Percentiles rank a stretch among this genome's conserved stretches.
These are phyloP conservation scores for Eucalyptus cladocalyx DNA, from an alignment of 345 rosid species.

Conservation along the genomic window DNA sequence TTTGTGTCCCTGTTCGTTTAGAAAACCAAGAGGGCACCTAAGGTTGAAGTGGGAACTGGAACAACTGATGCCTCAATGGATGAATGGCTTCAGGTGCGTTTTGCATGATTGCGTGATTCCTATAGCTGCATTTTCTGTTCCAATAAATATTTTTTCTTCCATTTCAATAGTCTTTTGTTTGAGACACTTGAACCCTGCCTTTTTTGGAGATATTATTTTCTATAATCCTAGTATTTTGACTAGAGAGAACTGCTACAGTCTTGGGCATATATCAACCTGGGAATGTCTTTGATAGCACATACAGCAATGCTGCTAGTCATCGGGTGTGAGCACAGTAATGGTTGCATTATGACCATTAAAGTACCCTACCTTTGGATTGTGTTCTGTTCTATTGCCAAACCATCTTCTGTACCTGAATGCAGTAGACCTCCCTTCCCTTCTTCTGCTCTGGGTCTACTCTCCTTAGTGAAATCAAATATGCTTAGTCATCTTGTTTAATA, in stretches of 20 bases:
- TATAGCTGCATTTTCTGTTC: not conserved
- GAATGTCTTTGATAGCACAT: not conserved
- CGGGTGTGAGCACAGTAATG: not conserved
- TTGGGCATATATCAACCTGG: not conserved
- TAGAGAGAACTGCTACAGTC: not conserved
- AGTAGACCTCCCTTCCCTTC: not conserved
- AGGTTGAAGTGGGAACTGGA: conserved; percentile 84
- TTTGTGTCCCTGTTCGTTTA: conserved; percentile 2
- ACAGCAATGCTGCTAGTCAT: not conserved
- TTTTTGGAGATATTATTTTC: not conserved
- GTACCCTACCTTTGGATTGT: not conserved
- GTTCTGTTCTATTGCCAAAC: not conserved
- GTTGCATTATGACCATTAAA: not conserved
- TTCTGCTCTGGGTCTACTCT: not conserved
- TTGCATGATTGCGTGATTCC: not conserved
- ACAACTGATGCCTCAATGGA: conserved; percentile 62
- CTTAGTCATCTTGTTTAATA: not conserved
- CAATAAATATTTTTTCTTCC: not conserved
- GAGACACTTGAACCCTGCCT: not conserved
- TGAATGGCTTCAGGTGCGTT: conserved; percentile 85
- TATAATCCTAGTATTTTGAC: not conserved
- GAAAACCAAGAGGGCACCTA: conserved; percentile 75
- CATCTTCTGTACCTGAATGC: not conserved
- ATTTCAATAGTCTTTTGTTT: not conserved
- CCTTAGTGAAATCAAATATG: not conserved